These are phyloP conservation scores for Vicia villosa DNA, from an alignment of 306 rosid species.

Conservation along the genomic window DNA sequence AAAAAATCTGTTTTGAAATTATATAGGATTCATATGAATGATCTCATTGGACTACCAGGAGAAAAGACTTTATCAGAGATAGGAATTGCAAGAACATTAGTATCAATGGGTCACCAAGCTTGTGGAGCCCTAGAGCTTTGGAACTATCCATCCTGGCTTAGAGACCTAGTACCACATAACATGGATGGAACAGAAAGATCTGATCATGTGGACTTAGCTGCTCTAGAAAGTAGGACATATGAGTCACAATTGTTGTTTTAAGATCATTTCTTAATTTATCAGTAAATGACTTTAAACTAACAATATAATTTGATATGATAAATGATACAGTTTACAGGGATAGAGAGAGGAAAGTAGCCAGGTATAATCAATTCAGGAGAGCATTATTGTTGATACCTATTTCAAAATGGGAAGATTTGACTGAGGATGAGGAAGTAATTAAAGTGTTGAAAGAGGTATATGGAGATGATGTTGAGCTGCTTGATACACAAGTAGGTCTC, in stretches of 20 bases:
- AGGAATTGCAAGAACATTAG: too few species aligned
- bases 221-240: slow-evolving; percentile 59
- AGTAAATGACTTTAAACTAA: too few species aligned
- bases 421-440: slow-evolving; percentile 55
- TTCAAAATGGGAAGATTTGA: slow-evolving; percentile 61
- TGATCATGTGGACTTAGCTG: slow-evolving; percentile 56
- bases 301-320: too few species aligned
- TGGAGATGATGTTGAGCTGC: slow-evolving; percentile 60
- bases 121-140: slow-evolving; percentile 60
- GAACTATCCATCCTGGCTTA: slow-evolving; percentile 56
- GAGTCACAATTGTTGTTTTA: not conserved
- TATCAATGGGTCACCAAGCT: slow-evolving; percentile 80
- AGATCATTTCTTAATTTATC: not conserved
- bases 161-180: slow-evolving; percentile 53
- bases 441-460: slow-evolving; percentile 52
- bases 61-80: too few species aligned
- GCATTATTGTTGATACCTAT: slow-evolving; percentile 51
- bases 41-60: slow-evolving; percentile 51
- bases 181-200: slow-evolving; percentile 52
- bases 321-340: slow-evolving; percentile 73
- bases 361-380: slow-evolving; percentile 63
- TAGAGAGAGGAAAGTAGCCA: slow-evolving; percentile 60
- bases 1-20: too few species aligned
- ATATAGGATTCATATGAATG: slow-evolving; percentile 47
- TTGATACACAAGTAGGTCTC: slow-evolving; percentile 60